phyloP scores from a whole-genome alignment of 2,329 filamentous ascomycete genomes.

The Trematosphaeria pertusa region DNA sequence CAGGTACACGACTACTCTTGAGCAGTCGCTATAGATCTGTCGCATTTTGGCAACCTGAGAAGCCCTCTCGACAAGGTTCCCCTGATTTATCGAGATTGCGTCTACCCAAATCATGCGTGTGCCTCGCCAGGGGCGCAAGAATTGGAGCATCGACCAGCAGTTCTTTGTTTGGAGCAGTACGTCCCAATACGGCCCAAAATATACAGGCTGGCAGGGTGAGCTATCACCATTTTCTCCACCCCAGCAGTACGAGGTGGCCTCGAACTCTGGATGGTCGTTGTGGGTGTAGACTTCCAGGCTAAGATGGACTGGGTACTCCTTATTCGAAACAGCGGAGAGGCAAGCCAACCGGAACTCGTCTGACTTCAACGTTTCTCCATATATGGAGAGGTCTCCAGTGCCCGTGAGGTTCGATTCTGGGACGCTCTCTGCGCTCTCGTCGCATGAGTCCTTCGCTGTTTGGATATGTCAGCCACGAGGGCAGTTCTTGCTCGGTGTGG shows the following conservation, averaged over 20 bases:
- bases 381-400: too few species aligned
- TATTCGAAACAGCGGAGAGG: slow-evolving; percentile 3
- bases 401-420: too few species aligned
- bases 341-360: slow-evolving; percentile 12
- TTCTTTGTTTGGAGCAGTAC: slow-evolving; percentile 36
- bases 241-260: slow-evolving; percentile 40
- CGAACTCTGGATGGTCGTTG: slow-evolving; percentile 33
- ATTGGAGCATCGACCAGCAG: slow-evolving; percentile 32
- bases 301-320: slow-evolving; percentile 16
- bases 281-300: slow-evolving; percentile 11
- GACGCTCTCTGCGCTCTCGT: too few species aligned
- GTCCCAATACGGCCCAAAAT: slow-evolving; percentile 35
- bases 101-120: slow-evolving; percentile 18
- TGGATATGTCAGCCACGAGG: too few species aligned
- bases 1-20: slow-evolving; percentile 12
- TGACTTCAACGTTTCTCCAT: not conserved
- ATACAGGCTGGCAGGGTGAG: slow-evolving; percentile 24
- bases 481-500: too few species aligned
- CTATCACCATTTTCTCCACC: slow-evolving; percentile 34
- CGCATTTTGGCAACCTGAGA: slow-evolving; percentile 31
- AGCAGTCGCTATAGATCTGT: slow-evolving; percentile 12
- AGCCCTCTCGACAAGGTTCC: slow-evolving; percentile 16
- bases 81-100: slow-evolving; percentile 27
- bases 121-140: slow-evolving; percentile 12
- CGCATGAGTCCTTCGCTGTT: too few species aligned